Evolutionary conservation across 2,329 filamentous ascomycete species (phyloP).

Genomic region (Microcera coccophila): DNA sequence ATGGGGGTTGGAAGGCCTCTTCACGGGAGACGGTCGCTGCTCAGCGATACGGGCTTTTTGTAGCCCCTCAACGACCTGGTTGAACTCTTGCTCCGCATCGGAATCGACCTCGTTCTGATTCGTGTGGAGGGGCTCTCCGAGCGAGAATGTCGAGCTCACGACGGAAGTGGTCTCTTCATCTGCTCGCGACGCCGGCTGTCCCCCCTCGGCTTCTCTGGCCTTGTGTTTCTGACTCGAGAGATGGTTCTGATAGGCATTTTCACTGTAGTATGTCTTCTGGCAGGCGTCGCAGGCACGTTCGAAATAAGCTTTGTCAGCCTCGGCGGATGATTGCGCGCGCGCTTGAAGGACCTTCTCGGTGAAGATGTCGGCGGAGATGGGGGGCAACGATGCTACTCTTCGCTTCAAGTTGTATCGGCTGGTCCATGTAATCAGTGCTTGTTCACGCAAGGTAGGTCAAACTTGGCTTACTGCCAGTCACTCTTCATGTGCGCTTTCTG

Average conservation of each 20-base stretch:
- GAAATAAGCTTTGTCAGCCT: slow-evolving; percentile 83
- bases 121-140: slow-evolving; percentile 69
- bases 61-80: slow-evolving; percentile 71
- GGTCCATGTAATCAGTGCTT: neutral
- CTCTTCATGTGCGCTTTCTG: slow-evolving; percentile 96
- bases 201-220: slow-evolving; percentile 47
- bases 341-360: slow-evolving; percentile 93
- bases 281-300: slow-evolving; percentile 79
- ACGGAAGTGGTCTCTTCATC: slow-evolving; percentile 75
- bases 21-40: slow-evolving; percentile 48
- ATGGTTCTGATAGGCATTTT: slow-evolving; percentile 94
- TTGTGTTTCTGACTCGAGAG: slow-evolving; percentile 87
- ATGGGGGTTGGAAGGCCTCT: slow-evolving; percentile 51
- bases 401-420: slow-evolving; percentile 96
- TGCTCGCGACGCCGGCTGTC: slow-evolving; percentile 32
- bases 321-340: slow-evolving; percentile 76
- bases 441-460: slow-evolving; percentile 3
- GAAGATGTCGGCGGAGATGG: slow-evolving; percentile 87
- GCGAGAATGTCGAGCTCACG: slow-evolving; percentile 85
- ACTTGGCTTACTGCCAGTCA: slow-evolving; percentile 84
- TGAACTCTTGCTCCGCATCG: slow-evolving; percentile 71
- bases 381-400: slow-evolving; percentile 82
- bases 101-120: slow-evolving; percentile 53
- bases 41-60: slow-evolving; percentile 67
- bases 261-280: slow-evolving; percentile 90